Evolutionary conservation across 2,329 filamentous ascomycete species (phyloP).

Genomic region (Coniochaeta pulveracea): DNA sequence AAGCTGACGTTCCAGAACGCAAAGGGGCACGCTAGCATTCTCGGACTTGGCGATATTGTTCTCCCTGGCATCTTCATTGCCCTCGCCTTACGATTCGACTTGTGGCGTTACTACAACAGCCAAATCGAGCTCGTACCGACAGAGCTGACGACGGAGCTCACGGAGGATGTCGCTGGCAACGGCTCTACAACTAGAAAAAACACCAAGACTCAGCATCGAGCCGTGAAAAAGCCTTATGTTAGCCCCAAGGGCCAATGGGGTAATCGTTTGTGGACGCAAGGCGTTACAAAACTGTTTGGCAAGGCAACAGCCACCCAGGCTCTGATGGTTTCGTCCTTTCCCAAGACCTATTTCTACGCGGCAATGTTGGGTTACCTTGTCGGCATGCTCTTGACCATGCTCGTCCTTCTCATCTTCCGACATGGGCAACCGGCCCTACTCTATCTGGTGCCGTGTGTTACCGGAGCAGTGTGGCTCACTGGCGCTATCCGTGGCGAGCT

Average conservation of each 20-base stretch:
- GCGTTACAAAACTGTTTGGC: constrained; percentile 14
- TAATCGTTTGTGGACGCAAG: constrained; percentile 65
- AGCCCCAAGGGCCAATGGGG: constrained; percentile 68
- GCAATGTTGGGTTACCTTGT: constrained; percentile 64
- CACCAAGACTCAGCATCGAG: constrained; percentile 27
- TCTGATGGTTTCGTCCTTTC: constrained; percentile 43
- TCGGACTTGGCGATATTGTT: constrained; percentile 90
- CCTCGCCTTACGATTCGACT: constrained; percentile 80
- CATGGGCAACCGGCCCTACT: constrained; percentile 84
- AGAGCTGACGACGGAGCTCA: constrained; percentile 19
- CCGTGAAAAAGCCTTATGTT: constrained; percentile 39
- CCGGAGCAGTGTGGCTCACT: constrained; percentile 64
- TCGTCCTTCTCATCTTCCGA: constrained; percentile 64
- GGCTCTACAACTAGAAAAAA: constrained; percentile 20
- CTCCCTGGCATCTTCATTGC: constrained; percentile 85
- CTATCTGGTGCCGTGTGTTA: constrained; percentile 81
- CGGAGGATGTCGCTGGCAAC: constrained; percentile 20
- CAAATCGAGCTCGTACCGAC: constrained; percentile 42
- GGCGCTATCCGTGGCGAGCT: constrained; percentile 62
- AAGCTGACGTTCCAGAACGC: constrained; percentile 70
- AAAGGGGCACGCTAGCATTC: constrained; percentile 57
- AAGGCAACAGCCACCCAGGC: constrained; percentile 19
- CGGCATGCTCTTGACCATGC: constrained; percentile 67
- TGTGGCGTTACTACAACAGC: constrained; percentile 70
- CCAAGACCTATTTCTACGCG: constrained; percentile 77